These are phyloP conservation scores for Pseudocercospora fuligena DNA, from an alignment of 2,329 filamentous ascomycete species.

Conservation along the genomic window DNA sequence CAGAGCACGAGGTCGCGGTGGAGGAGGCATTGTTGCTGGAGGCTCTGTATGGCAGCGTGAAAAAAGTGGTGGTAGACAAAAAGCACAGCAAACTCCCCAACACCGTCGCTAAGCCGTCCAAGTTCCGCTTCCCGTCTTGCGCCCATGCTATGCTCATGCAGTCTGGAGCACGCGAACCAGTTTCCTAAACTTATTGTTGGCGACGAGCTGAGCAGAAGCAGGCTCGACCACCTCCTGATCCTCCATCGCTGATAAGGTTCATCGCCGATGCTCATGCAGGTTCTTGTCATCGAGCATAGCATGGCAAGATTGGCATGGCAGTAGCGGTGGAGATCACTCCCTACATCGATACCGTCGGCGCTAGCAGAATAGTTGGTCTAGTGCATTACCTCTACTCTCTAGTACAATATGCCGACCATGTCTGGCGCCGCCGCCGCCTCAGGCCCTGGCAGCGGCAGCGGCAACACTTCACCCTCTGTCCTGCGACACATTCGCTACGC, in stretches of 20 bases:
- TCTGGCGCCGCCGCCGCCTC: not conserved
- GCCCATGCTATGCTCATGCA: too few species aligned
- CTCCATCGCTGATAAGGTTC: not conserved
- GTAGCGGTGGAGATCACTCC: not conserved
- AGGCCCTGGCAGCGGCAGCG: not conserved
- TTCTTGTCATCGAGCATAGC: not conserved
- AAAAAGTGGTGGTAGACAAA: not conserved
- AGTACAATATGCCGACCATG: not conserved
- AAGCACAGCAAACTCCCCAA: not conserved
- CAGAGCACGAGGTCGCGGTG: slow-evolving; percentile 60
- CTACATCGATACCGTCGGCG: not conserved
- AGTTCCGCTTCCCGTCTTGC: too few species aligned
- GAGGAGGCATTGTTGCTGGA: slow-evolving; percentile 39
- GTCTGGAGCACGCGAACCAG: too few species aligned
- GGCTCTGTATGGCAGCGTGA: not conserved
- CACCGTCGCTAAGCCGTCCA: not conserved
- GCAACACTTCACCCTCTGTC: slow-evolving; percentile 14
- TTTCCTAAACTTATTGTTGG: too few species aligned
- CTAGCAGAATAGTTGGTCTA: not conserved
- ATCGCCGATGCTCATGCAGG: not conserved
- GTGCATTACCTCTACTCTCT: not conserved
- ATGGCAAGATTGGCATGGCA: too few species aligned
- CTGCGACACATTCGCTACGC: slow-evolving; percentile 29
- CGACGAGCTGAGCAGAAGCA: not conserved
- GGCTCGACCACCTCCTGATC: not conserved